A percentile compares a stretch with the other conserved stretches of the same genome.
Conservation (phyloP, 192 early-diverging fungal genomes). For the Backusella circina region DNA sequence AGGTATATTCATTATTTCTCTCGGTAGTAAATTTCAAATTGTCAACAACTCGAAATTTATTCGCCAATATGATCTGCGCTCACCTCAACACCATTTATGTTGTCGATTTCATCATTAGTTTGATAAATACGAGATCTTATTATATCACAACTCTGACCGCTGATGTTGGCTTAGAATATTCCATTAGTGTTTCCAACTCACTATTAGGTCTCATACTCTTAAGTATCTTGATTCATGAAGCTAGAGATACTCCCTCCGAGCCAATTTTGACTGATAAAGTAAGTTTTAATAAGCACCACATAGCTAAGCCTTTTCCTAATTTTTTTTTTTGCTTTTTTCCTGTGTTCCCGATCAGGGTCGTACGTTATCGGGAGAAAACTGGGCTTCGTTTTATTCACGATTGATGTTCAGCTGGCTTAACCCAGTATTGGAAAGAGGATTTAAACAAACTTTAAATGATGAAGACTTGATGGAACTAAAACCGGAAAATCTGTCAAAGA, state of each 20-base stretch:
- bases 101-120: not conserved
- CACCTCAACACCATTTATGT: not conserved
- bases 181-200: not conserved
- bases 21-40: not conserved
- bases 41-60: not conserved
- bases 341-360: slow-evolving; percentile 24
- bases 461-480: slow-evolving; percentile 52
- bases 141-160: not conserved
- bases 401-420: slow-evolving; percentile 52
- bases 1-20: not conserved
- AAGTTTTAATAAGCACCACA: not conserved
- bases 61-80: not conserved
- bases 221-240: slow-evolving; percentile 23
- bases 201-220: slow-evolving; percentile 6
- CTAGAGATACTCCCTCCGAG: slow-evolving; percentile 5
- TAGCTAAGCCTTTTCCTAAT: not conserved
- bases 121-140: not conserved
- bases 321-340: not conserved
- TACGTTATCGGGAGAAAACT: slow-evolving; percentile 21
- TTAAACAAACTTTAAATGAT: slow-evolving; percentile 37
- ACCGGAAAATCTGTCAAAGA: slow-evolving; percentile 40
- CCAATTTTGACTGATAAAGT: slow-evolving; percentile 18
- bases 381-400: slow-evolving; percentile 27
- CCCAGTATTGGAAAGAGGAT: slow-evolving; percentile 45
- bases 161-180: not conserved